These are phyloP conservation scores for Trichoderma koningii DNA, from an alignment of 2,329 filamentous ascomycete genomes.

Conservation along the genomic window DNA sequence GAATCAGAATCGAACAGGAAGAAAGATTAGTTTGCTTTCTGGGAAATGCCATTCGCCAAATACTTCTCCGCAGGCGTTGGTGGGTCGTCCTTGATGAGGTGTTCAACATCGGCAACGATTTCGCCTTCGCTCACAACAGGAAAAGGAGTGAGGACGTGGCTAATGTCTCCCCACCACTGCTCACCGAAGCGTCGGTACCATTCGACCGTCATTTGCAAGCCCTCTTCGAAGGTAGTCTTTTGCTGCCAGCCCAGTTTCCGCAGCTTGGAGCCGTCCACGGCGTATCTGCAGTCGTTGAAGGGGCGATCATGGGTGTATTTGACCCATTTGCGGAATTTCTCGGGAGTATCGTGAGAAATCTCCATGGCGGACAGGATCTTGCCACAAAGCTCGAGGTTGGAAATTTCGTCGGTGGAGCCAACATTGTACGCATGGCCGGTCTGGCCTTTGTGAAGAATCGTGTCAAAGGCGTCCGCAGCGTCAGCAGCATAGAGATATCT, in stretches of 20 bases:
- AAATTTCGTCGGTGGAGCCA: slow-evolving; percentile 74
- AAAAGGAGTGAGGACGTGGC: slow-evolving; percentile 67
- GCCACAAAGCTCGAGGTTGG: slow-evolving; percentile 69
- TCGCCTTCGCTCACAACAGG: slow-evolving; percentile 60
- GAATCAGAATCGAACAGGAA: neutral
- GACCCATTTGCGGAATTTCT: slow-evolving; percentile 64
- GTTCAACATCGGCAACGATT: slow-evolving; percentile 53
- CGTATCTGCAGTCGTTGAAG: slow-evolving; percentile 75
- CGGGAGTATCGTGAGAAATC: slow-evolving; percentile 52
- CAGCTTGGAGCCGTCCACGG: slow-evolving; percentile 70
- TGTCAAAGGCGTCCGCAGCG: slow-evolving; percentile 80
- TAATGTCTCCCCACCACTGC: slow-evolving; percentile 72
- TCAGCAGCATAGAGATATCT: slow-evolving; percentile 79
- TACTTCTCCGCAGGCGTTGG: slow-evolving; percentile 33
- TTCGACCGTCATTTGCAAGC: slow-evolving; percentile 64
- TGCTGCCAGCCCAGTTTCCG: slow-evolving; percentile 69
- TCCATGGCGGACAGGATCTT: slow-evolving; percentile 65
- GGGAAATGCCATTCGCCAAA: slow-evolving; percentile 27
- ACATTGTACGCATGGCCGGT: slow-evolving; percentile 82
- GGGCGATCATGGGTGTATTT: slow-evolving; percentile 76
- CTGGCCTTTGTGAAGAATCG: slow-evolving; percentile 75
- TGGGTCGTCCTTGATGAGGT: slow-evolving; percentile 41
- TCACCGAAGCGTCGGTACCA: slow-evolving; percentile 71
- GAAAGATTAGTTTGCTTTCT: slow-evolving; percentile 16
- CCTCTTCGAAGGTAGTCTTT: slow-evolving; percentile 64